These are phyloP conservation scores for Opeltia flavorubescens DNA, from an alignment of 495 filamentous ascomycete species.

Conservation along the genomic window DNA sequence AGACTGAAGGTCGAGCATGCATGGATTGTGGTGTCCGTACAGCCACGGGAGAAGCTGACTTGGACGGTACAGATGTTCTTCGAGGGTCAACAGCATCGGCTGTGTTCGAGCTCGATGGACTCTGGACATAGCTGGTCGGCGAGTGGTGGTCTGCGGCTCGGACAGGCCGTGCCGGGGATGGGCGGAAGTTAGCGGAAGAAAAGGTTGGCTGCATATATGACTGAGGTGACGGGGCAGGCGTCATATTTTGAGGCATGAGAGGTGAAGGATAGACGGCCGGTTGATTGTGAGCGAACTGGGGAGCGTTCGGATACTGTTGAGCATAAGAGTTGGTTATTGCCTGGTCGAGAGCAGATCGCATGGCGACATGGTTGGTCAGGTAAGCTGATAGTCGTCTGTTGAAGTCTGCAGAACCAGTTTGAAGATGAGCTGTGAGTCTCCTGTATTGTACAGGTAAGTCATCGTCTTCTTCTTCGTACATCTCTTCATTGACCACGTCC, in stretches of 20 bases:
- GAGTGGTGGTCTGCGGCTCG: slow-evolving; percentile 24
- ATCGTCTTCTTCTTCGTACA: slow-evolving; percentile 96
- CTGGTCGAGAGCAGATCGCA: slow-evolving; percentile 38
- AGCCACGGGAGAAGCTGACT: slow-evolving; percentile 16
- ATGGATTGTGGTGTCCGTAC: slow-evolving; percentile 16
- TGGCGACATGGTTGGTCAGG: slow-evolving; percentile 41
- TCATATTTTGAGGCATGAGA: slow-evolving; percentile 21
- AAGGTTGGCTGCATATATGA: slow-evolving; percentile 24
- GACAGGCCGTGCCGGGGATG: slow-evolving; percentile 18
- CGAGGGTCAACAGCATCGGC: slow-evolving; percentile 18
- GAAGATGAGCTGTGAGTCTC: slow-evolving; percentile 37
- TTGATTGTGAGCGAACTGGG: slow-evolving; percentile 24
- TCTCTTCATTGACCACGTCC: slow-evolving; percentile 83
- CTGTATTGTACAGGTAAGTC: slow-evolving; percentile 34
- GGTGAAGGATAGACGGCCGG: slow-evolving; percentile 26
- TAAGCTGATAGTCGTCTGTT: slow-evolving; percentile 44
- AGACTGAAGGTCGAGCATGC: slow-evolving; percentile 7
- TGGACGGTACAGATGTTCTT: slow-evolving; percentile 22
- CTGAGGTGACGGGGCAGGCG: slow-evolving; percentile 20
- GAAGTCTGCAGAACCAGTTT: slow-evolving; percentile 38
- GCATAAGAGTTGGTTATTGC: slow-evolving; percentile 31
- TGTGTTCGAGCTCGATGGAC: slow-evolving; percentile 15
- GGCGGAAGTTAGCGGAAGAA: slow-evolving; percentile 17
- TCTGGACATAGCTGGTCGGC: slow-evolving; percentile 8
- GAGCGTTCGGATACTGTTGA: slow-evolving; percentile 30